phyloP scores from a whole-genome alignment of 371 early-diverging fungal species.

The Basidiobolus meristosporus region DNA sequence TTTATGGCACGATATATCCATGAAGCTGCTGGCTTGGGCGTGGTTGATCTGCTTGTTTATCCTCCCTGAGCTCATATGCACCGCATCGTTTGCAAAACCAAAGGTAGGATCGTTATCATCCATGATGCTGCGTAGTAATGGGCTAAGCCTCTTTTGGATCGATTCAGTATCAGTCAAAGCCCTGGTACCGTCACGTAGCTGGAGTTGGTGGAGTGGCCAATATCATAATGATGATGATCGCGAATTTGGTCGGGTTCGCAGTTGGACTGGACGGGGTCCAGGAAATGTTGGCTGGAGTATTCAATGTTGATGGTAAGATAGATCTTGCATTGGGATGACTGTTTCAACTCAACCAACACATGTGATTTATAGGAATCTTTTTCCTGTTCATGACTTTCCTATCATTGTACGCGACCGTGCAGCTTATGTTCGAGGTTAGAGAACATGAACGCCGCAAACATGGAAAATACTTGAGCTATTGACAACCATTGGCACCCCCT shows the following conservation, averaged over 20 bases:
- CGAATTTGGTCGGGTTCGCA: constrained; percentile 87
- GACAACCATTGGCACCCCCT: no score
- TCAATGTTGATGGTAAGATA: constrained; percentile 15
- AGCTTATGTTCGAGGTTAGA: constrained; percentile 71
- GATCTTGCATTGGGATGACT: not conserved
- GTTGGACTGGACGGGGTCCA: constrained; percentile 71
- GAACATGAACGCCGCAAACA: constrained; percentile 33
- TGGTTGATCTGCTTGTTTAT: constrained; percentile 78
- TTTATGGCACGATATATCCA: constrained; percentile 84
- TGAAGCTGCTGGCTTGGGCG: constrained; percentile 75
- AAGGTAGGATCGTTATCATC: not conserved
- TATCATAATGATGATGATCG: constrained; percentile 83
- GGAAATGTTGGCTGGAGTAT: constrained; percentile 27
- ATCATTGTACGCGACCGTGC: constrained; percentile 46
- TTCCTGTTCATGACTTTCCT: constrained; percentile 25
- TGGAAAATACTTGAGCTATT: no score
- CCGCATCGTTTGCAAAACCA: not conserved
- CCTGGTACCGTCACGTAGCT: constrained; percentile 57
- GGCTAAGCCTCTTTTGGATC: not conserved
- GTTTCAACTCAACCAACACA: constrained; percentile 5
- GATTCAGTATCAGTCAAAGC: no score
- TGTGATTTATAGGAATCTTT: constrained; percentile 12
- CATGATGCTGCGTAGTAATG: not conserved
- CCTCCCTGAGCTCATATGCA: constrained; percentile 51
- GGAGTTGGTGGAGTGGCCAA: constrained; percentile 71